These are phyloP conservation scores for Pharus latifolius DNA, from an alignment of 176 grass and related monocot species.

Conservation along the genomic window DNA sequence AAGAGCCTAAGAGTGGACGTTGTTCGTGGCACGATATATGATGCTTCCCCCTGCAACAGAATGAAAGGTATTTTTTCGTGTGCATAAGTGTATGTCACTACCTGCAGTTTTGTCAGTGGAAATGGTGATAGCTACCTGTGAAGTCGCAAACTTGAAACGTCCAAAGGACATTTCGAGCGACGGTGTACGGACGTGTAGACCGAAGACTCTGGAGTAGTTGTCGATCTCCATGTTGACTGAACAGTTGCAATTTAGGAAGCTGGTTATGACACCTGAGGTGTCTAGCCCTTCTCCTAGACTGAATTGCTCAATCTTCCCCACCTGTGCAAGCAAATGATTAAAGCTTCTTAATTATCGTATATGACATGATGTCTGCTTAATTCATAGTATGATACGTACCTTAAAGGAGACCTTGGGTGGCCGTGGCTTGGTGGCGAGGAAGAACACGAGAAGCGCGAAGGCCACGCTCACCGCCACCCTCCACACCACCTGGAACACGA, in stretches of 20 bases:
- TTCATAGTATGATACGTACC: constrained; percentile 14
- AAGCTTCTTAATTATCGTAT: neutral
- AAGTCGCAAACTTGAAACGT: constrained; percentile 52
- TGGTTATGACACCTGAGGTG: constrained; percentile 71
- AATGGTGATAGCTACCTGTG: constrained; percentile 16
- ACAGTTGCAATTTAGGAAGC: constrained; percentile 77
- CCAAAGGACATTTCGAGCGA: constrained; percentile 50
- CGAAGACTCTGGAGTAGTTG: constrained; percentile 81
- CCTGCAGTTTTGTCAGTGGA: neutral
- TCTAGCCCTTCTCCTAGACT: constrained; percentile 77
- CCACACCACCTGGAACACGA: constrained; percentile 75
- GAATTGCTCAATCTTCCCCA: constrained; percentile 49
- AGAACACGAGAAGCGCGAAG: constrained; percentile 67
- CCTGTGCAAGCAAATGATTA: constrained; percentile 2
- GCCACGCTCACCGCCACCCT: constrained; percentile 45
- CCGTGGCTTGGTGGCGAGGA: constrained; percentile 52
- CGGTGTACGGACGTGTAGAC: constrained; percentile 42
- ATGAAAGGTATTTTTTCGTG: neutral
- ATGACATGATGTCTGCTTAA: neutral
- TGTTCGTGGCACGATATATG: constrained; percentile 17
- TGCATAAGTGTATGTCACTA: neutral
- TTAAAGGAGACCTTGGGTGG: constrained; percentile 46
- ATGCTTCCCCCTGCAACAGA: constrained; percentile 28
- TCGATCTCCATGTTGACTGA: constrained; percentile 67
- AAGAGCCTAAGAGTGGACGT: constrained; percentile 21